Base-by-base conservation (phyloP, 192 early-diverging fungal species). In the Helicostylum pulchrum region DNA sequence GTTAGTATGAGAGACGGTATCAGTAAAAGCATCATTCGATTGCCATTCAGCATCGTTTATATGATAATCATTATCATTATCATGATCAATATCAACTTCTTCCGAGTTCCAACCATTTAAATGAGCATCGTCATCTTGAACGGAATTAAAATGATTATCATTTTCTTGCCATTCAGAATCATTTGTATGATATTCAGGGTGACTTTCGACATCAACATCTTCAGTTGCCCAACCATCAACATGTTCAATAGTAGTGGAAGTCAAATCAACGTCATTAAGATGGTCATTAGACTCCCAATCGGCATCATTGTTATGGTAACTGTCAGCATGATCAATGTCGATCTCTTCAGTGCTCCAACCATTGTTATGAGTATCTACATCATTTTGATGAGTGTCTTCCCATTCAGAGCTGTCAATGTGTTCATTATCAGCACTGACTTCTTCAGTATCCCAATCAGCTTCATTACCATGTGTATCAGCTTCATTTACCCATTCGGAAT, bases 161-260 rank as follows among this genome's bases (percentile, higher is more conserved):
- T 54, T 31, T 54, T 54, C 53, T 15, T 30, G 26, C 53, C 53
- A 54, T 54, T 54, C 53, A 17, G 53, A 21, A 34, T 39, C 54
- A 34, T 56, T 56, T 15, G 30, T 30, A 56, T 56, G 54, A 21
- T 39, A 6, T 39, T 39, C 36, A 9, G 26, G 26, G 26, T 39
- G 36, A 6, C 36, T 9, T 39, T 39, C 36, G 6, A 2, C 46
- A 48, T 48, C 46, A 48, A 48, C 14, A 15, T 48, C 46, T 48
- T 48, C 46, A 48, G 46, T 17, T 4, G 12, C 3, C 46, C 46
- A 48, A 2, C 36, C 36, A 39, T 39, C 36, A 39, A 39, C 9
- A 5, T 39, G 36, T 39, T 39, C 7, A 10, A 10, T 39, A 39
- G 0, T 4, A 5, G 36, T 2, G 2, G 26, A 26, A 26, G 26